phyloP scores from a whole-genome alignment of 441 rosid species.

The Populus hybrid region DNA sequence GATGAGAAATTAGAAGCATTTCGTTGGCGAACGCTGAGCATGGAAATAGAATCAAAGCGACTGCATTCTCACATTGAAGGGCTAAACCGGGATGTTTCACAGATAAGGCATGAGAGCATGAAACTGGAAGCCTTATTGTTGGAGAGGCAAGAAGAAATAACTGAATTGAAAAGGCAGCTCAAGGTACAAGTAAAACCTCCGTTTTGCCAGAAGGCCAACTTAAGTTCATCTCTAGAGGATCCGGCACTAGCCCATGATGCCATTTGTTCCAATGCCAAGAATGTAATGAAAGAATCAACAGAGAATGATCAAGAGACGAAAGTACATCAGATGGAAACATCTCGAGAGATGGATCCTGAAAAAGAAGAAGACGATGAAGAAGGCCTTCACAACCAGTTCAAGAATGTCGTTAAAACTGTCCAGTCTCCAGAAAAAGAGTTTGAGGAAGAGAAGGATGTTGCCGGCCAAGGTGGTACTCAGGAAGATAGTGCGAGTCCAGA shows the following conservation, averaged over 20 bases:
- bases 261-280: conserved; percentile 38
- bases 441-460: conserved; percentile 36
- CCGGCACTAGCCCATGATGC: conserved; percentile 24
- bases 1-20: conserved; percentile 73
- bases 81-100: conserved; percentile 50
- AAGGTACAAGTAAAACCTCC: conserved; percentile 30
- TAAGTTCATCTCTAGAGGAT: conserved; percentile 29
- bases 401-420: conserved; percentile 22
- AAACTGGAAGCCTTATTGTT: conserved; percentile 46
- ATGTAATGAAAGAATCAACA: conserved; percentile 30
- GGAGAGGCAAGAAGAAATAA: conserved; percentile 51
- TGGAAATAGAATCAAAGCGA: conserved; percentile 72
- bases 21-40: conserved; percentile 67
- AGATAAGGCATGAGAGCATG: conserved; percentile 49
- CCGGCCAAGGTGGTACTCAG: conserved; percentile 28
- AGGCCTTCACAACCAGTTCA: conserved; percentile 8
- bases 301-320: conserved; percentile 37
- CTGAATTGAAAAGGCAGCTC: conserved; percentile 39
- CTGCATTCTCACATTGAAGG: conserved; percentile 57
- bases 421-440: conserved; percentile 59
- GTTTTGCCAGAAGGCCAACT: conserved; percentile 32
- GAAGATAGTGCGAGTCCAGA: conserved; percentile 6
- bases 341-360: conserved; percentile 24
- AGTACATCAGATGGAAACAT: conserved; percentile 16
- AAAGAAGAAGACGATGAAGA: conserved; percentile 17